Conservation (phyloP, 2,329 filamentous ascomycete species). For the Sclerotinia glacialis region DNA sequence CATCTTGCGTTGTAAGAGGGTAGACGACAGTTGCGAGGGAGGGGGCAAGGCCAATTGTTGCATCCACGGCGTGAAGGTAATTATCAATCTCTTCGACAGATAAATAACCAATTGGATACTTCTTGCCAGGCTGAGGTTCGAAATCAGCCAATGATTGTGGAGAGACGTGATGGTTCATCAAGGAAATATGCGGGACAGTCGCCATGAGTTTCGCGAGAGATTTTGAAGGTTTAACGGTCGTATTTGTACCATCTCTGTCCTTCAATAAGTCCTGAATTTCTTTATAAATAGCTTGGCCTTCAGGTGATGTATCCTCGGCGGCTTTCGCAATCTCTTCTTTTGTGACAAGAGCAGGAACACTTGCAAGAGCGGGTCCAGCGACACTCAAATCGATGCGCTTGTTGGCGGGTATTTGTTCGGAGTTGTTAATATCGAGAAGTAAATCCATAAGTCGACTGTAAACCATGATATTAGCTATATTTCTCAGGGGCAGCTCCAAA, state of each 20-base stretch:
- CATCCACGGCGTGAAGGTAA: slow-evolving; percentile 61
- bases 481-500: neutral
- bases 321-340: slow-evolving; percentile 32
- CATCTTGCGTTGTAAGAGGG: slow-evolving; percentile 45
- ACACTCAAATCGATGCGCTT: slow-evolving; percentile 69
- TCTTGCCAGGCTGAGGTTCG: slow-evolving; percentile 46
- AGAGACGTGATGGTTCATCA: slow-evolving; percentile 31
- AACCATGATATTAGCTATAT: slow-evolving; percentile 20
- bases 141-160: slow-evolving; percentile 40
- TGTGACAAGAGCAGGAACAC: slow-evolving; percentile 33
- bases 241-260: slow-evolving; percentile 28
- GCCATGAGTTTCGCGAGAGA: slow-evolving; percentile 35
- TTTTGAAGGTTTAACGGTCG: slow-evolving; percentile 29
- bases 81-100: slow-evolving; percentile 70
- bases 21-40: slow-evolving; percentile 38
- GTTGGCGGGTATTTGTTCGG: slow-evolving; percentile 69
- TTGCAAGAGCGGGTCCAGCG: slow-evolving; percentile 28
- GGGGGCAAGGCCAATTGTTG: slow-evolving; percentile 38
- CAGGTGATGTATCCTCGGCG: slow-evolving; percentile 31
- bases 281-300: slow-evolving; percentile 33
- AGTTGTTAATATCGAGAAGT: slow-evolving; percentile 85
- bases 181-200: slow-evolving; percentile 33
- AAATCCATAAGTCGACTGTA: slow-evolving; percentile 81
- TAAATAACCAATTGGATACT: slow-evolving; percentile 63
- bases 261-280: slow-evolving; percentile 34